These are phyloP conservation scores for Aureobasidium leucospermi DNA, from an alignment of 2,329 filamentous ascomycete species.

Conservation along the genomic window DNA sequence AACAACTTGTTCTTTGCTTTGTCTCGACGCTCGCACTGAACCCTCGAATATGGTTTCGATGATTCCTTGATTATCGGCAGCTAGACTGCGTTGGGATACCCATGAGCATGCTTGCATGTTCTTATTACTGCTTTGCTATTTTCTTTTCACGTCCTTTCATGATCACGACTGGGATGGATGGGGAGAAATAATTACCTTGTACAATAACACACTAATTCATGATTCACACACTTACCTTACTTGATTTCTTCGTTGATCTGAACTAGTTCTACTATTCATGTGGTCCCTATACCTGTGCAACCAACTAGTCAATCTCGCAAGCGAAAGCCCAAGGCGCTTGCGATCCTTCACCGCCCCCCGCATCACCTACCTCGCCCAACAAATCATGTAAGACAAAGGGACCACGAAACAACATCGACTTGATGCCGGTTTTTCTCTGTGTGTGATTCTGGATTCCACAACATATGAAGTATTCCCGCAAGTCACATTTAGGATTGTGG, in stretches of 20 bases:
- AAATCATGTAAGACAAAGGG: neutral
- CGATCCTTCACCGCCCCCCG: conserved; percentile 10
- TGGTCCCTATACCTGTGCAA: neutral
- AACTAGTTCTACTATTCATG: neutral
- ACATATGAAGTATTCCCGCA: neutral
- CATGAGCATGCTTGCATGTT: neutral
- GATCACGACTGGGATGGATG: conserved; percentile 7
- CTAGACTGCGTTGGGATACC: neutral
- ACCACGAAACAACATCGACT: neutral
- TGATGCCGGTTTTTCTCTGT: neutral
- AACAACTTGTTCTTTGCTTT: neutral
- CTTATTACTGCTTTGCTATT: neutral
- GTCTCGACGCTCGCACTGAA: neutral
- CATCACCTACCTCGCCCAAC: neutral
- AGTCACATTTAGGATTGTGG: neutral
- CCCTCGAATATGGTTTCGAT: neutral
- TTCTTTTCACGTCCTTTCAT: conserved; percentile 1
- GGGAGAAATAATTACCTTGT: neutral
- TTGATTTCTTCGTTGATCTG: neutral
- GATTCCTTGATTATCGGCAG: neutral
- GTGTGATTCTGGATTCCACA: neutral
- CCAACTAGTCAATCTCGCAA: conserved; percentile 1
- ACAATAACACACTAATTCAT: conserved; percentile 12
- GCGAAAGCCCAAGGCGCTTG: conserved; percentile 13
- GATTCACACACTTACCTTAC: neutral